A percentile compares a stretch with the other conserved stretches of the same genome.
Evolutionary conservation across 2,329 filamentous ascomycete species (phyloP).

Genomic region (Fusarium oligoseptatum): DNA sequence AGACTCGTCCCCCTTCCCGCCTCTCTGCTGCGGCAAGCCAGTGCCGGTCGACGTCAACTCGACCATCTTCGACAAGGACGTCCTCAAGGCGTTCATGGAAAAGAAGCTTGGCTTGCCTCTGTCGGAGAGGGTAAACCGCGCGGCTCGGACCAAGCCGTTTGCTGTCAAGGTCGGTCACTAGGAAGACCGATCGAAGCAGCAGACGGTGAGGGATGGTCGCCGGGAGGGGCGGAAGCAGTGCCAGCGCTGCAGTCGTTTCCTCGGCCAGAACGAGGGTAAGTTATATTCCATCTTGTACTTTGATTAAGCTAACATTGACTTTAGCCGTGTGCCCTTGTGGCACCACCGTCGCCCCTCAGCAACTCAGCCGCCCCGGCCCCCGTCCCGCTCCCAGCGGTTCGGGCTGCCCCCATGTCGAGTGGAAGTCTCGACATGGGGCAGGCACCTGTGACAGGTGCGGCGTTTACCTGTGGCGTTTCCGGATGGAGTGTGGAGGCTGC

Average conservation of each 20-base stretch:
- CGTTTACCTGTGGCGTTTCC: neutral
- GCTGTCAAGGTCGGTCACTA: neutral
- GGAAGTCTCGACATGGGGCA: neutral
- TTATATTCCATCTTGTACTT: neutral
- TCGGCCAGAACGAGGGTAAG: neutral
- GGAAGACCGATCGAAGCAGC: neutral
- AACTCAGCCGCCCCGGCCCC: neutral
- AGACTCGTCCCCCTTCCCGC: neutral
- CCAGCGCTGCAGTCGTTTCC: neutral
- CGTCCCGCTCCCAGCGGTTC: neutral
- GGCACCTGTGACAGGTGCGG: neutral
- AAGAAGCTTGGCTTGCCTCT: neutral
- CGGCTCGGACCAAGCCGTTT: neutral
- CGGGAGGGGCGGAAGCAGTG: neutral
- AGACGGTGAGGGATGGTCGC: neutral
- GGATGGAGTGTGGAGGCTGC: neutral
- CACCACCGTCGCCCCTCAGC: neutral
- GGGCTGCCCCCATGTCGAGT: neutral
- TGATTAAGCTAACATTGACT: neutral
- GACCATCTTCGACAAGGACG: neutral
- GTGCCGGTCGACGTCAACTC: slow-evolving; percentile 14
- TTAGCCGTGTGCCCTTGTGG: neutral
- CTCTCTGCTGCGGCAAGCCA: neutral
- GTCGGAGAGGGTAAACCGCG: neutral
- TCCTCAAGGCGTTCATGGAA: neutral